A percentile compares a stretch with the other conserved stretches of the same genome.
Evolutionary conservation across 257 asterid genomes (phyloP).

Genomic region (Plantago major): DNA sequence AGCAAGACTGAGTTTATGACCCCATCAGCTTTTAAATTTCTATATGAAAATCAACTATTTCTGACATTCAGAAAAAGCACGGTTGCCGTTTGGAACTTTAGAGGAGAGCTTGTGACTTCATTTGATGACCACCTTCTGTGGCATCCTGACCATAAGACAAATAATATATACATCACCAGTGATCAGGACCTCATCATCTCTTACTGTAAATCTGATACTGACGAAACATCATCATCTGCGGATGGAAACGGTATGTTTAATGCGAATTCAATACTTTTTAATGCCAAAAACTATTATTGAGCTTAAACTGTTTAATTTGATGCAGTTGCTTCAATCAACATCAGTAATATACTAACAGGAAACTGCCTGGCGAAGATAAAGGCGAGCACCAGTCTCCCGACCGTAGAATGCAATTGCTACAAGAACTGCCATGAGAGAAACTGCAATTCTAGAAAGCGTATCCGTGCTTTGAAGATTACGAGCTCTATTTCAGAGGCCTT

Average conservation of each 20-base stretch:
- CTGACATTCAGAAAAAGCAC: too few relatives aligned
- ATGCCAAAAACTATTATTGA: neutral
- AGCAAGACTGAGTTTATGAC: too few relatives aligned
- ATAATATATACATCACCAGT: too few relatives aligned
- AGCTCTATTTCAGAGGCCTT: too few relatives aligned
- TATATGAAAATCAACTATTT: too few relatives aligned
- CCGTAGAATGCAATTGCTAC: constrained; percentile 43
- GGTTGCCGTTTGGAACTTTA: too few relatives aligned
- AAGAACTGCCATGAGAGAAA: constrained; percentile 39
- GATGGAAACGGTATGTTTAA: constrained; percentile 56
- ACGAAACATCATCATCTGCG: constrained; percentile 39
- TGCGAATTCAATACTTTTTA: neutral
- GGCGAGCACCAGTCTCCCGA: constrained; percentile 39
- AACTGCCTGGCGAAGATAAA: constrained; percentile 82
- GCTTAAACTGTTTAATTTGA: neutral
- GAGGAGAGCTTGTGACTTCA: too few relatives aligned
- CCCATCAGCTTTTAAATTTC: too few relatives aligned
- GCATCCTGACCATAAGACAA: too few relatives aligned
- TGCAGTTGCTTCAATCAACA: constrained; percentile 74
- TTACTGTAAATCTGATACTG: constrained; percentile 75
- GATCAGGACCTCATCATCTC: constrained; percentile 85
- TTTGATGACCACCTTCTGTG: too few relatives aligned
- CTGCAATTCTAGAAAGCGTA: constrained; percentile 46
- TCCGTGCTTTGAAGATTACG: constrained; percentile 38
- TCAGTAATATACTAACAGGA: constrained; percentile 31